Conservation (phyloP, 768 basidiomycete species). For the Kwoniella sp. region DNA sequence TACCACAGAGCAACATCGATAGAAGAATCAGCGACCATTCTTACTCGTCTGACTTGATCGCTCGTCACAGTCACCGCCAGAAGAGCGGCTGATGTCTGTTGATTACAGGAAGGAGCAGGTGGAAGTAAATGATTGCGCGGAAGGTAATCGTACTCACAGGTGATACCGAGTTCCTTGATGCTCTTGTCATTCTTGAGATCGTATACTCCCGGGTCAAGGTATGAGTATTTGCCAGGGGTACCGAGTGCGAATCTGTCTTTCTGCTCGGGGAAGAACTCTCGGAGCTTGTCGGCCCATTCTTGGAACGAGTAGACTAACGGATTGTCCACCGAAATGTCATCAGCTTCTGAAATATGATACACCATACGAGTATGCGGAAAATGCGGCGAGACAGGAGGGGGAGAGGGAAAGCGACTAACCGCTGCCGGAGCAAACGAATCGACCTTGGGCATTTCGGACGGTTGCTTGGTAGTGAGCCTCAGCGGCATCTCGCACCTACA, state of each 20-base stretch:
- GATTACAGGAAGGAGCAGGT: too few relatives aligned
- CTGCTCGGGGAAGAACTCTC: conserved; percentile 32
- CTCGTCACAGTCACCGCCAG: too few relatives aligned
- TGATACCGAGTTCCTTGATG: conserved; percentile 38
- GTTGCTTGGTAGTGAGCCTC: conserved; percentile 41
- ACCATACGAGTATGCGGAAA: too few relatives aligned
- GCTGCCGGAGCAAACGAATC: conserved; percentile 34
- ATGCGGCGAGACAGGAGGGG: background rate
- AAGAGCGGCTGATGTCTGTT: too few relatives aligned
- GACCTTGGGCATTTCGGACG: conserved; percentile 27
- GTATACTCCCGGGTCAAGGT: conserved; percentile 39
- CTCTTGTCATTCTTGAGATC: conserved; percentile 34
- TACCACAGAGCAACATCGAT: too few relatives aligned
- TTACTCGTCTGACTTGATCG: too few relatives aligned
- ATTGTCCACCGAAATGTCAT: too few relatives aligned
- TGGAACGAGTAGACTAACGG: conserved; percentile 33
- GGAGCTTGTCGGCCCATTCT: conserved; percentile 31
- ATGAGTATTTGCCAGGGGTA: conserved; percentile 33
- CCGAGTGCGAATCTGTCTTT: conserved; percentile 31
- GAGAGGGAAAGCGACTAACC: conserved; percentile 20
- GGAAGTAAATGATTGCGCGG: too few relatives aligned
- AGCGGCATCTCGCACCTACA: conserved; percentile 38
- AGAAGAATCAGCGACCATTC: too few relatives aligned
- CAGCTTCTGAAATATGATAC: too few relatives aligned
- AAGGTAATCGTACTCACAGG: too few relatives aligned